A percentile compares a stretch with the other conserved stretches of the same genome.
Conservation (phyloP, 2,329 filamentous ascomycete genomes). For the Macrophomina pseudophaseolina region DNA sequence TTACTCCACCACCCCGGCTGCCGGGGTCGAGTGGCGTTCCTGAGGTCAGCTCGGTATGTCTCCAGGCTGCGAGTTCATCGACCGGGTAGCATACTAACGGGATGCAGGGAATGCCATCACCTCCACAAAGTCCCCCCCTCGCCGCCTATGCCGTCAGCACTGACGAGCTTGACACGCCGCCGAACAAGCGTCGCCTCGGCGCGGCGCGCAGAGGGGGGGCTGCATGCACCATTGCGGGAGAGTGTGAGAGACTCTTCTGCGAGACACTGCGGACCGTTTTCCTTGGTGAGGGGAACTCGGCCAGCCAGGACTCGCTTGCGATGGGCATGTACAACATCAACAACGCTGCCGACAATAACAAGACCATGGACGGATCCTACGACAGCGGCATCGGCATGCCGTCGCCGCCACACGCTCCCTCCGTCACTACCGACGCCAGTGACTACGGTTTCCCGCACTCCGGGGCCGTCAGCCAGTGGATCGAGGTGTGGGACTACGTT, state of each 20-base stretch:
- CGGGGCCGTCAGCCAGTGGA: constrained; percentile 63
- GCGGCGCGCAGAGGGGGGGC: constrained; percentile 76
- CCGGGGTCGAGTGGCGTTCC: constrained; percentile 59
- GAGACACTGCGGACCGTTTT: constrained; percentile 92
- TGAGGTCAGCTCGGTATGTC: constrained; percentile 51
- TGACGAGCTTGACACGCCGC: constrained; percentile 57
- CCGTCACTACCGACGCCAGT: constrained; percentile 26
- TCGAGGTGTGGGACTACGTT: constrained; percentile 85
- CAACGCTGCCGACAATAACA: constrained; percentile 44
- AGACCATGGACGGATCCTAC: constrained; percentile 65
- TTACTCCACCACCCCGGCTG: constrained; percentile 91
- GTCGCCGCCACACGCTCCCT: constrained; percentile 38
- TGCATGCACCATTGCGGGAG: constrained; percentile 95
- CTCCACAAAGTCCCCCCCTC: constrained; percentile 88
- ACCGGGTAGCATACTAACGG: constrained; percentile 29
- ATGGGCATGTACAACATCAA: constrained; percentile 67
- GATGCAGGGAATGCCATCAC: constrained; percentile 77
- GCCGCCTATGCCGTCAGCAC: constrained; percentile 72
- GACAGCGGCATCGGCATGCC: constrained; percentile 38
- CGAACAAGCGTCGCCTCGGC: constrained; percentile 36
- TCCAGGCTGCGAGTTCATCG: background rate
- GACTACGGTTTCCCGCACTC: background rate
- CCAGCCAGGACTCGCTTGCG: constrained; percentile 80
- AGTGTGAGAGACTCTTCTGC: constrained; percentile 99
- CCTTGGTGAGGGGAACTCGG: constrained; percentile 89